Base-by-base conservation (phyloP, 2,329 filamentous ascomycete genomes). In the Pyrenophora graminea region DNA sequence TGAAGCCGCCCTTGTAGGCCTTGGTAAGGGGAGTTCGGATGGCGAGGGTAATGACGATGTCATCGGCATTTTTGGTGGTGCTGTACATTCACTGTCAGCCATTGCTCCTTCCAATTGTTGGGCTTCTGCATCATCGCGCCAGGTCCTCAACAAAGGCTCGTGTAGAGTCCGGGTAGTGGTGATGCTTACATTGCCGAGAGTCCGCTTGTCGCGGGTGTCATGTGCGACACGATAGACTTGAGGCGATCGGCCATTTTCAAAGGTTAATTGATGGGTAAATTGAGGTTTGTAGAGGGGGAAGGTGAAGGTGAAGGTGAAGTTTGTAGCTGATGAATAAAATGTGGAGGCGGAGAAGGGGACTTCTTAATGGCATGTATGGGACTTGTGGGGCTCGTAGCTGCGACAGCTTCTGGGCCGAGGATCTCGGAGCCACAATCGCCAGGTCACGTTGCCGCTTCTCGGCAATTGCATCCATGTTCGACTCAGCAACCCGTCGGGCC, bases 1-100 rank as follows among this genome's bases (percentile, higher is more conserved):
- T 97, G 81, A 99, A 89, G 36, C 91, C 91, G 61, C 94, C 93
- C 82, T 96, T 97, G 73, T 82, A 82, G 45, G 84, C 91, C 79
- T 97, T 97, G 70, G 88, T 82, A 56, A 99, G 82, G 0, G 94
- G 91, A 23, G 93, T 97, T 49, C 94, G 89, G 67, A 92, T 80
- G 23, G 93, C 93, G 51, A 95, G 85, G 6, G 94, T 99, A 70
- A 97, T 96, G 72, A 99, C 94, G 47, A 99, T 83, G 79, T 99
- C 94, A 73, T 97, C 93, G 63, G 92, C 85, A 75, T 96, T 95
- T 81, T 97, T 92, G 64, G 90, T 86, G 51, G 90, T 91, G 70
- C 91, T 96, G 64, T 37, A 9, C 13, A 9, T 13, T 15, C 3
- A 17, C 44, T 52, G 51, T 62, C 45, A 51, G 51, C 45, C 18